phyloP scores from a whole-genome alignment of 345 rosid genomes.

The Syzygium aromaticum region DNA sequence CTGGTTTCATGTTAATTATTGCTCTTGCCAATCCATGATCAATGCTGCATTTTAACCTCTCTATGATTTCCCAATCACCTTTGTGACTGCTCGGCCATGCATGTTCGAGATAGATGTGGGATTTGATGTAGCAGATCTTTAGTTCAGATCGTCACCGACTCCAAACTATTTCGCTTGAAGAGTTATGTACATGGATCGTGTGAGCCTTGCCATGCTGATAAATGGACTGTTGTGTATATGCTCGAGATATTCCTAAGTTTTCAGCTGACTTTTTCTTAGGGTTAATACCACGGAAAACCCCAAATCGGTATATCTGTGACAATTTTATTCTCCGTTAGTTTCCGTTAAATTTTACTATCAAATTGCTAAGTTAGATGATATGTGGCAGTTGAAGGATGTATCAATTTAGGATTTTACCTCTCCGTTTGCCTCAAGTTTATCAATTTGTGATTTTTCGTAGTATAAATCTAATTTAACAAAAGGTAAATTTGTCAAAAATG shows the following conservation, averaged over 20 bases:
- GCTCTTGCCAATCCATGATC: background rate
- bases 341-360: too few species aligned
- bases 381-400: too few species aligned
- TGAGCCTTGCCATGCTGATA: background rate
- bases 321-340: too few species aligned
- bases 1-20: background rate
- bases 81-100: background rate
- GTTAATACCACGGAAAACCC: too few species aligned
- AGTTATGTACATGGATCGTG: background rate
- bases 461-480: too few species aligned
- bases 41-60: background rate
- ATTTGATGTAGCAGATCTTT: accelerated
- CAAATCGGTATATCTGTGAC: too few species aligned
- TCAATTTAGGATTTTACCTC: too few species aligned
- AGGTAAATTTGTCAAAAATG: too few species aligned
- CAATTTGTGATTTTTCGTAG: too few species aligned
- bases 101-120: background rate
- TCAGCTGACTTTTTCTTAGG: too few species aligned
- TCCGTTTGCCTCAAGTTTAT: too few species aligned
- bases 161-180: background rate
- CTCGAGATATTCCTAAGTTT: background rate
- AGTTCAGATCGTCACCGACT: accelerated
- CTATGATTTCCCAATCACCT: accelerated
- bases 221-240: background rate
- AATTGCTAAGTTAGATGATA: too few species aligned